Base-by-base conservation (phyloP, 179 eudicot genomes). In the Beta lomatogona region DNA sequence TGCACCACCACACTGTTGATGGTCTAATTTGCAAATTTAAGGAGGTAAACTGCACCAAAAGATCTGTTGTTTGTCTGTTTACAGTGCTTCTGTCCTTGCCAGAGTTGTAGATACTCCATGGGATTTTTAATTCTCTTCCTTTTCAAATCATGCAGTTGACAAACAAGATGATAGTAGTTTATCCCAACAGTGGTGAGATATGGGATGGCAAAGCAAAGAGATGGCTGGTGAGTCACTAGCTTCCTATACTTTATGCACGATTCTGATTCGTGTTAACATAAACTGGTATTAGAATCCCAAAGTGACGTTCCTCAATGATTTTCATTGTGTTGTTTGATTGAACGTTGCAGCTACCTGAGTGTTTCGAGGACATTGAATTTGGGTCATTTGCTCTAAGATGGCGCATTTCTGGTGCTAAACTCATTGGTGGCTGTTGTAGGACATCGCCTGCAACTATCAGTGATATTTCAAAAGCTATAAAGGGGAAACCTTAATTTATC, bases 371-470 rank as follows among this genome's bases (percentile, higher is more conserved):
- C 65, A 87, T 88, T 31, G 81, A 91, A 72, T 93, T 94, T 75
- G 83, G 81, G 81, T 48, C 81, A 61, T 80, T 82, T 22, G 97
- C 94, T 13, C 48, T 83, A 58, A 90, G 81, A 82, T 94, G 98
- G 98, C 91, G 94, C 7, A 88, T 93, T 48, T 76, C 95, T 48
- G 97, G 98, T 70, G 98, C 98, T 44, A 85, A 88, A 75, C 87
- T 94, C 75, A 93, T 94, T 6, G 98, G 98, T 1, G 97, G 98
- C 16, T 94, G 97, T 80, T 94, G 98, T 59, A 83, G 94, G 79
- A 91, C 97, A 15, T 88, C 97, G 19, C 97, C 98, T 72, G 80
- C 85, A 19, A 93, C 97, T 53, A 86, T 93, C 61, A 83, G 79
- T 60, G 87, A 83, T 76, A 80, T 94, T 81, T 91, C 94, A 15